These are phyloP conservation scores for Elsinoe australis DNA, from an alignment of 2,329 filamentous ascomycete species.

Conservation along the genomic window DNA sequence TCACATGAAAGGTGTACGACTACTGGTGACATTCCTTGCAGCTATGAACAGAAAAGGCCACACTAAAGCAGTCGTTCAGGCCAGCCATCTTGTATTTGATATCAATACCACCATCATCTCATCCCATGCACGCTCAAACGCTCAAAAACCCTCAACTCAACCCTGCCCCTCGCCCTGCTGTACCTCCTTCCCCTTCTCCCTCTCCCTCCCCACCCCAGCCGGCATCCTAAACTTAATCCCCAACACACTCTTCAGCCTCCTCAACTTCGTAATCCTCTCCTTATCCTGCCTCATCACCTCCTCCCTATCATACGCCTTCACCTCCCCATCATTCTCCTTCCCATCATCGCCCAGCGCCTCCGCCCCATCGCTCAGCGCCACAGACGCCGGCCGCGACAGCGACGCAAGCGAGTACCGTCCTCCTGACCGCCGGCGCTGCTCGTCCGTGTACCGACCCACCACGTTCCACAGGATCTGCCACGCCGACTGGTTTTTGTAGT, in stretches of 20 bases:
- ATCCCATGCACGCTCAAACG: background rate
- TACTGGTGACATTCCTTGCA: no score
- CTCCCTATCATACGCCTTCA: conserved; percentile 20
- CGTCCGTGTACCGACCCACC: conserved; percentile 27
- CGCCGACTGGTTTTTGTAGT: conserved; percentile 28
- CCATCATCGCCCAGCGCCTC: conserved; percentile 10
- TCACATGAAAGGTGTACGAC: no score
- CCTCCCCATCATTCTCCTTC: conserved; percentile 1
- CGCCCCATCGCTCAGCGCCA: background rate
- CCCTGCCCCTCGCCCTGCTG: background rate
- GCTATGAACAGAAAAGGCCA: no score
- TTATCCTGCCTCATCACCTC: conserved; percentile 29
- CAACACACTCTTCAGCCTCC: conserved; percentile 31
- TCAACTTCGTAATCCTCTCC: conserved; percentile 29
- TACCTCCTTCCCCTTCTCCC: conserved; percentile 4
- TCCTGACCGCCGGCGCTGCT: conserved; percentile 27
- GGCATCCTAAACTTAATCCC: conserved; percentile 25
- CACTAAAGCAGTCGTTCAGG: no score
- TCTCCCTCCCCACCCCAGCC: background rate
- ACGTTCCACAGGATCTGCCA: conserved; percentile 29
- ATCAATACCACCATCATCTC: no score
- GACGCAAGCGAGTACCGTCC: no score
- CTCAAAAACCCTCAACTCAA: no score
- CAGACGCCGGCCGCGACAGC: background rate
- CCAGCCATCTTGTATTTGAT: no score